These are phyloP conservation scores for Chaetomiaceae sp. DNA, from an alignment of 2,329 filamentous ascomycete genomes.

Conservation along the genomic window DNA sequence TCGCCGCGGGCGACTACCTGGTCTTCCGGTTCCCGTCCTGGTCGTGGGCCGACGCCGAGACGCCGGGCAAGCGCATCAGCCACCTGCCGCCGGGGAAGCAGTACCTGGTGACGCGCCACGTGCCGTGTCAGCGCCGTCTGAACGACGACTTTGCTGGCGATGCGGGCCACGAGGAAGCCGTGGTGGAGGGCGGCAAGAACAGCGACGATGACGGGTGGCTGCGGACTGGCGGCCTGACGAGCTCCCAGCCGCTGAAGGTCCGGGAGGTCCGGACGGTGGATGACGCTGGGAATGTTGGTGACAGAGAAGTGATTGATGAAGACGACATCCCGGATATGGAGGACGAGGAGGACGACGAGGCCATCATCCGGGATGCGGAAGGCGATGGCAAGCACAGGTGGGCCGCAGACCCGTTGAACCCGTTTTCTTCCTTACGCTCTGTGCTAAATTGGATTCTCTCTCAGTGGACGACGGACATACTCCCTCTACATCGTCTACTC, in stretches of 20 bases:
- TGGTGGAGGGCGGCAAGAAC: conserved; percentile 50
- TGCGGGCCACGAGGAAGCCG: conserved; percentile 76
- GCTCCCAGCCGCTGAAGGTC: conserved; percentile 68
- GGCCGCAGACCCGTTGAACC: conserved; percentile 10
- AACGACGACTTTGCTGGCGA: conserved; percentile 91
- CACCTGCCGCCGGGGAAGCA: conserved; percentile 88
- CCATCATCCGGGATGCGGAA: conserved; percentile 77
- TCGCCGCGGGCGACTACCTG: conserved; percentile 91
- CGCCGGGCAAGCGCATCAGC: conserved; percentile 67
- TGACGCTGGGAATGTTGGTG: conserved; percentile 79
- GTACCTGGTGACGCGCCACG: conserved; percentile 88
- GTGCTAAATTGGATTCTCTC: conserved; percentile 3
- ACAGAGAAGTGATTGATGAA: conserved; percentile 61
- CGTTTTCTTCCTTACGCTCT: neutral
- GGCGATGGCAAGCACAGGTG: conserved; percentile 43
- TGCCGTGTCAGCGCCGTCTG: conserved; percentile 85
- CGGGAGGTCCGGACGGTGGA: conserved; percentile 83
- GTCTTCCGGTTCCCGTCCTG: conserved; percentile 99
- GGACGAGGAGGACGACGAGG: conserved; percentile 93
- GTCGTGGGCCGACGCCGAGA: conserved; percentile 89
- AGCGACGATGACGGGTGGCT: conserved; percentile 83
- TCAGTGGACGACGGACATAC: conserved; percentile 81
- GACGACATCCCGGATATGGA: conserved; percentile 98
- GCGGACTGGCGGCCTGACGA: conserved; percentile 72
- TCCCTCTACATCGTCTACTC: conserved; percentile 98